Evolutionary conservation across 1,139 yeast species (phyloP).

Genomic region (Debaryomycetaceae sp.): DNA sequence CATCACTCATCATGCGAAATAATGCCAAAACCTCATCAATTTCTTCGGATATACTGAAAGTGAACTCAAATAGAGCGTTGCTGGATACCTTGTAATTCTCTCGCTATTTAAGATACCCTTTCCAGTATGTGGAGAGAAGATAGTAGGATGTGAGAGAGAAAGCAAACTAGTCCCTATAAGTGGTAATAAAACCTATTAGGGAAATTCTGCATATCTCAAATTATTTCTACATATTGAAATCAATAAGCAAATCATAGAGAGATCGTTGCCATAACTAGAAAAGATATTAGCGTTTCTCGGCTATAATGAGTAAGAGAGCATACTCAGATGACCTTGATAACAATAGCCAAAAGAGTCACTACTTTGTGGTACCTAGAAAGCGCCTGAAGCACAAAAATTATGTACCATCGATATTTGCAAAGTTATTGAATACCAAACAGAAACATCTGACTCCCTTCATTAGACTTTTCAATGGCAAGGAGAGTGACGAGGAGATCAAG

Average conservation of each 20-base stretch:
- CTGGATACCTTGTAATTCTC: too few species aligned
- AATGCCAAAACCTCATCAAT: background rate
- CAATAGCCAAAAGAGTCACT: slow-evolving; percentile 9
- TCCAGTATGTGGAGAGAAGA: background rate
- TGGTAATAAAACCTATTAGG: background rate
- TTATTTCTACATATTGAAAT: background rate
- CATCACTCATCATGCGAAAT: background rate
- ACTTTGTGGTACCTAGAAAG: slow-evolving; percentile 7
- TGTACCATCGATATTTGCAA: slow-evolving; percentile 1
- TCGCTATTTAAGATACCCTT: too few species aligned
- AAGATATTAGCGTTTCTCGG: background rate
- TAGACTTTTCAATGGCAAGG: slow-evolving; percentile 37
- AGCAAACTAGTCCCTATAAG: background rate
- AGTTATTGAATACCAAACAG: slow-evolving; percentile 1
- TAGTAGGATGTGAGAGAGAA: background rate
- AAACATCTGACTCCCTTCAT: slow-evolving; percentile 26
- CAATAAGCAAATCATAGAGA: background rate
- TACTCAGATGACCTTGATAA: slow-evolving; percentile 5
- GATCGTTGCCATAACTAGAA: too few species aligned
- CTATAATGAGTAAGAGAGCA: slow-evolving; percentile 3
- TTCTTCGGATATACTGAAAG: background rate
- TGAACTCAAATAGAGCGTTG: too few species aligned
- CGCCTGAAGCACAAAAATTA: slow-evolving; percentile 1
- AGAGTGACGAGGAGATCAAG: slow-evolving; percentile 28
- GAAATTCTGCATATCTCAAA: background rate